Percentiles rank a stretch among this genome's conserved stretches.
phyloP scores from a whole-genome alignment of 225 moss, liverwort and hornwort species.

The Antitrichia curtipendula region DNA sequence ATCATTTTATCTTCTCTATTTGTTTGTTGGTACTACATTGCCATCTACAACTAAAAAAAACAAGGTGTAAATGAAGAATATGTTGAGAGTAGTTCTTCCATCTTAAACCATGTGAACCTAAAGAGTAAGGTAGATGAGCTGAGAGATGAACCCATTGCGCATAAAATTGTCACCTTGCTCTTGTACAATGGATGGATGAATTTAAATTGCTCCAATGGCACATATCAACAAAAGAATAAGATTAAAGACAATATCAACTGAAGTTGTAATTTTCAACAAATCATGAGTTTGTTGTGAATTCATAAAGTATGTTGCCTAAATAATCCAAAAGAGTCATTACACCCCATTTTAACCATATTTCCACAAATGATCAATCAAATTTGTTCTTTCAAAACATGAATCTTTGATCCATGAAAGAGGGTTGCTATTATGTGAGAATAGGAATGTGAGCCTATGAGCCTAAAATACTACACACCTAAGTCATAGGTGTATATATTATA shows the following conservation, averaged over 20 bases:
- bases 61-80: neutral
- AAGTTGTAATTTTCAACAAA: neutral
- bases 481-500: too few relatives aligned
- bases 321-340: neutral
- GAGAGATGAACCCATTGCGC: accelerated
- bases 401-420: too few relatives aligned
- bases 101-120: neutral
- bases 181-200: neutral
- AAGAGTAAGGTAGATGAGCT: neutral
- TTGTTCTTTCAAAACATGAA: neutral
- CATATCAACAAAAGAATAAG: neutral
- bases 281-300: neutral
- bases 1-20: neutral
- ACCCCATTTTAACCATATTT: neutral
- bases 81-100: neutral
- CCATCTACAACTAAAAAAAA: neutral
- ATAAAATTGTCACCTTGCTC: neutral
- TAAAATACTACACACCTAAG: too few relatives aligned
- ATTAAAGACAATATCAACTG: neutral
- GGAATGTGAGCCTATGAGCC: too few relatives aligned
- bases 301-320: neutral
- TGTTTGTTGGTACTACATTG: neutral
- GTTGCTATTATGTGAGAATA: too few relatives aligned
- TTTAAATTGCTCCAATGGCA: neutral
- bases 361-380: neutral